These are phyloP conservation scores for Digitaria exilis DNA, from an alignment of 202 grass and related monocot genomes.

Conservation along the genomic window DNA sequence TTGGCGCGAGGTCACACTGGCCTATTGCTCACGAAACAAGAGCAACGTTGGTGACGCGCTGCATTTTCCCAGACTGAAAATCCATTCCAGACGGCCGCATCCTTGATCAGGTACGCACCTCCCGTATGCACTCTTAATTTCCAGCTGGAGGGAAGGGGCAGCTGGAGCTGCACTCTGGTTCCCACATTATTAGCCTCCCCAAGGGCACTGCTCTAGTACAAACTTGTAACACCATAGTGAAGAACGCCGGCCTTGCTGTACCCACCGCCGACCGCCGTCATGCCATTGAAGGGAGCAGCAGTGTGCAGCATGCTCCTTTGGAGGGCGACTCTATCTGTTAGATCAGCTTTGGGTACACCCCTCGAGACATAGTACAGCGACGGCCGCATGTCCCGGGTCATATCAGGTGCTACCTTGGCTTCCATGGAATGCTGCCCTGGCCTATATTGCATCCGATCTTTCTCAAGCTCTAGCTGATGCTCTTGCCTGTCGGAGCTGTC, in stretches of 20 bases:
- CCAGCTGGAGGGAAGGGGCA: background rate
- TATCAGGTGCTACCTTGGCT: slow-evolving; percentile 44
- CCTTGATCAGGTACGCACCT: background rate
- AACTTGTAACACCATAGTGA: slow-evolving; percentile 60
- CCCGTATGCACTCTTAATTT: background rate
- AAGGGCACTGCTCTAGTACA: slow-evolving; percentile 54
- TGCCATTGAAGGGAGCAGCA: slow-evolving; percentile 54
- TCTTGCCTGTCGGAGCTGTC: slow-evolving; percentile 21
- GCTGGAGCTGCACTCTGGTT: background rate
- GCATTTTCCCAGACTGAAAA: slow-evolving; percentile 25
- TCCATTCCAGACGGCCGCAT: background rate
- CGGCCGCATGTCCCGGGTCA: slow-evolving; percentile 33
- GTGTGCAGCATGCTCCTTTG: slow-evolving; percentile 47
- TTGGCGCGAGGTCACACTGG: background rate
- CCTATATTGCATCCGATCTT: slow-evolving; percentile 36
- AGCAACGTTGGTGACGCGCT: background rate
- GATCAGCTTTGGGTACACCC: slow-evolving; percentile 36
- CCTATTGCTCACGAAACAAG: slow-evolving; percentile 12
- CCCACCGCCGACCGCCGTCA: slow-evolving; percentile 41
- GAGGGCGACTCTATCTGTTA: slow-evolving; percentile 20
- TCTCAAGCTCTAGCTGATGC: slow-evolving; percentile 34
- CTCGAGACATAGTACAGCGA: slow-evolving; percentile 51
- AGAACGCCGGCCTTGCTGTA: slow-evolving; percentile 61
- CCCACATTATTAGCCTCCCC: slow-evolving; percentile 8
- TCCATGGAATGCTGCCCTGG: slow-evolving; percentile 50